Evolutionary conservation across 306 rosid species (phyloP).

Genomic region (Pterocarpus macrocarpus): DNA sequence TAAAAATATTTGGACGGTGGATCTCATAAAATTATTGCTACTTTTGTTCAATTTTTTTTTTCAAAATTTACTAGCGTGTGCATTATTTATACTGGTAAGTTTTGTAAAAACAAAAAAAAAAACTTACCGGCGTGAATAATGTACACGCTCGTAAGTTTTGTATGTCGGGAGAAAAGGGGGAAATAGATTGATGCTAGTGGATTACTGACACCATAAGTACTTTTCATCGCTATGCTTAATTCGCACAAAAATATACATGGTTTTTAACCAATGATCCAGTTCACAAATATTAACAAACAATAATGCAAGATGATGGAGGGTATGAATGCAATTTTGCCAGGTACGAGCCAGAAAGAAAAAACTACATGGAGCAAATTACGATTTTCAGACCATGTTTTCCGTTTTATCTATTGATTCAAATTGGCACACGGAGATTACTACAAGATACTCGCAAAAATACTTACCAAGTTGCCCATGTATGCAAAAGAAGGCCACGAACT

Average conservation of each 20-base stretch:
- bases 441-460: slow-evolving; percentile 42
- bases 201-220: neutral
- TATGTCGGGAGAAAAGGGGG: neutral
- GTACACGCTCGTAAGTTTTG: too few relatives aligned
- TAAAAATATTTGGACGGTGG: too few relatives aligned
- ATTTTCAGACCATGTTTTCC: neutral
- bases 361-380: neutral
- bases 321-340: neutral
- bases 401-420: slow-evolving; percentile 9
- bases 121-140: too few relatives aligned
- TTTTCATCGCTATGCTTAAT: neutral
- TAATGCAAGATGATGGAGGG: neutral
- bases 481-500: slow-evolving; percentile 24
- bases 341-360: neutral
- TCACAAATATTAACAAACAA: neutral
- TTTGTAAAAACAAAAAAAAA: too few relatives aligned
- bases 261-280: neutral
- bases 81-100: too few relatives aligned
- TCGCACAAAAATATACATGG: neutral
- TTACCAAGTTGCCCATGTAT: slow-evolving; percentile 29
- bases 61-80: too few relatives aligned
- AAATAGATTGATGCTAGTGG: neutral
- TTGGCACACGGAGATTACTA: slow-evolving; percentile 11
- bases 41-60: too few relatives aligned
- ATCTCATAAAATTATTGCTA: too few relatives aligned